Conservation (phyloP, 331 rosid genomes). For the Rosa hybrid region DNA sequence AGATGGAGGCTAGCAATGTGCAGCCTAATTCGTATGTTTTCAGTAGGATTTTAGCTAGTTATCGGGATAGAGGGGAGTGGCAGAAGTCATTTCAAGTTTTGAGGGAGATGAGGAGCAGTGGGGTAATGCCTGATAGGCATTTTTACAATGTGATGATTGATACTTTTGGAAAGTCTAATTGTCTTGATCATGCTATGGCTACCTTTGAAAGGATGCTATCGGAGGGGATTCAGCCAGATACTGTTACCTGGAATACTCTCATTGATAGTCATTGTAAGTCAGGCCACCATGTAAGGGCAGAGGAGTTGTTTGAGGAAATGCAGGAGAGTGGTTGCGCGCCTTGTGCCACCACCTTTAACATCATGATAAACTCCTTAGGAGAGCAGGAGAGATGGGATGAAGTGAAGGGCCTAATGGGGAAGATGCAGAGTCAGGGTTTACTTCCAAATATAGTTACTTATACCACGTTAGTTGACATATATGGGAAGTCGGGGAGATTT, state of each 20-base stretch:
- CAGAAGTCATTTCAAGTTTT: conserved; percentile 87
- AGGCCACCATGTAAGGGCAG: conserved; percentile 60
- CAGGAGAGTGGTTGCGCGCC: conserved; percentile 69
- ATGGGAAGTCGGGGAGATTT: conserved; percentile 87
- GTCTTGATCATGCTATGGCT: conserved; percentile 84
- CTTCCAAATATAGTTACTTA: conserved; percentile 84
- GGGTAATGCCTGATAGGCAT: conserved; percentile 80
- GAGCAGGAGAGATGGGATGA: conserved; percentile 84
- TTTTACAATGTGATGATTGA: conserved; percentile 98
- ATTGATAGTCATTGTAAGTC: conserved; percentile 83
- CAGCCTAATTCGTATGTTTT: conserved; percentile 71
- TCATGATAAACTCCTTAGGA: conserved; percentile 84
- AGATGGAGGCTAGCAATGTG: conserved; percentile 82
- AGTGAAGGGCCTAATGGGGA: conserved; percentile 64
- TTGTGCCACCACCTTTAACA: conserved; percentile 74
- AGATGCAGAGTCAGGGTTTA: conserved; percentile 81
- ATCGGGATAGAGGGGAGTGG: conserved; percentile 93
- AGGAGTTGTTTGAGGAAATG: conserved; percentile 85
- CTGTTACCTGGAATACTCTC: conserved; percentile 89
- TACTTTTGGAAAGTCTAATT: conserved; percentile 80
- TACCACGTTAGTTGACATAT: conserved; percentile 83
- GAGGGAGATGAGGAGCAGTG: conserved; percentile 79
- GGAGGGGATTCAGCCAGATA: conserved; percentile 77
- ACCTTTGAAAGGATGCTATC: conserved; percentile 78
- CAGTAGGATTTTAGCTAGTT: conserved; percentile 78